Evolutionary conservation across 2,329 filamentous ascomycete genomes (phyloP).

Genomic region (Diaporthe citrichinensis): DNA sequence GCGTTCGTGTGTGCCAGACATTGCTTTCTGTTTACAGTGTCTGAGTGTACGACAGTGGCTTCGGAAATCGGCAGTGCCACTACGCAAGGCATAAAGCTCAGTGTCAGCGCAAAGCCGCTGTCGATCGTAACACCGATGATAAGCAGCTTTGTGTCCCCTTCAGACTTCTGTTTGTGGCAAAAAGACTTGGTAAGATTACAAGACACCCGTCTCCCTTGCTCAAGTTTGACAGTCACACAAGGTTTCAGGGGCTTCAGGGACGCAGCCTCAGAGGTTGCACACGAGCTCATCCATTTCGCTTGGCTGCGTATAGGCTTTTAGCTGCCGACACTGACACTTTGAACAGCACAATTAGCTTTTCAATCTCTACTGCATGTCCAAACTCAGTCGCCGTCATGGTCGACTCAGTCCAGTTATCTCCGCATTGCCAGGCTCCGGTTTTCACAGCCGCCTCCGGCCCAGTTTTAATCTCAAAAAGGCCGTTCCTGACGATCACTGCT

Average conservation of each 20-base stretch:
- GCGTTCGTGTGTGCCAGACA: not conserved
- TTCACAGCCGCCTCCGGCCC: slow-evolving; percentile 28
- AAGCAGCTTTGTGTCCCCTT: not conserved
- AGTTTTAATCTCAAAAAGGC: slow-evolving; percentile 21
- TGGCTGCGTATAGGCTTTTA: not conserved
- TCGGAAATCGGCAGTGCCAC: not conserved
- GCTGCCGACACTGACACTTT: not conserved
- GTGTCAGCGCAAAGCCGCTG: not conserved
- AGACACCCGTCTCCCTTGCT: slow-evolving; percentile 1
- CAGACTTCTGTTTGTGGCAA: not conserved
- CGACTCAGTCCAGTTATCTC: slow-evolving; percentile 13
- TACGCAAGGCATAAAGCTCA: not conserved
- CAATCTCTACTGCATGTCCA: not conserved
- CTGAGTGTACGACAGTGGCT: not conserved
- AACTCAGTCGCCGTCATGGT: slow-evolving; percentile 1
- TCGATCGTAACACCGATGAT: not conserved
- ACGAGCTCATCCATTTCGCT: slow-evolving; percentile 21
- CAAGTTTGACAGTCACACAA: slow-evolving; percentile 4
- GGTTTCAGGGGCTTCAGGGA: slow-evolving; percentile 12
- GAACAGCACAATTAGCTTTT: not conserved
- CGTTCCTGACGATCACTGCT: slow-evolving; percentile 31
- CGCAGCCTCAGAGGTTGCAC: not conserved
- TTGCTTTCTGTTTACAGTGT: not conserved
- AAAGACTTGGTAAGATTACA: not conserved
- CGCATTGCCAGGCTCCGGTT: slow-evolving; percentile 8